Base-by-base conservation (phyloP, 495 filamentous ascomycete species). In the Massariosphaeria phaeospora region DNA sequence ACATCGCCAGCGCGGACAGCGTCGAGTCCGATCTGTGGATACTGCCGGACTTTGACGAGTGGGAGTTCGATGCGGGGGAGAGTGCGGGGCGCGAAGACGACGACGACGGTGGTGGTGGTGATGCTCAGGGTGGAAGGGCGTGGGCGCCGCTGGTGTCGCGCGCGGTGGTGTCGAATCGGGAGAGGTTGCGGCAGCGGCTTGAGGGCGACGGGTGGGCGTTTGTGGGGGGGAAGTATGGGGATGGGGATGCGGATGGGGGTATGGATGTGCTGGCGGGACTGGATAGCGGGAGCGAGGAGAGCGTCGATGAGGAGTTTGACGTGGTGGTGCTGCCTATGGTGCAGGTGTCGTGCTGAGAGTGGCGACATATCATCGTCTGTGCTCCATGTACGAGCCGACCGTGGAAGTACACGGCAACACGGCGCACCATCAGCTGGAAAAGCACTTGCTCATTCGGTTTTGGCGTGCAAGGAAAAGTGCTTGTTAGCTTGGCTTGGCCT, bases 201-300 rank as follows among this genome's bases (percentile, higher is more conserved):
- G 58, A 61, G 31, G 52, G 52, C 13, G 58, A 61, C 42, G 58
- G 58, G 2, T 61, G 58, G 58, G 58, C 56, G 13, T 61, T 61
- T 34, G 52, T 61, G 0, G 52, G 58, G 21, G 58, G 58, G 13
- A 51, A 43, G 27, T 61, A 61, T 31, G 55, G 55, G 10, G 33
- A 51, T 41, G 33, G 24, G 35, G 39, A 30, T 12, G 48, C 46
- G n/a, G 47, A 52, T 21, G 54, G 45, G 27, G 48, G 44, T 10
- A 9, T 8, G 3, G 36, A 52, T 21, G 26, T 35, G 2, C 27
- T 25, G n/a, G 11, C 4, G 10, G 30, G 25, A 0, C 6, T 10
- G 6, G 38, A 30, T 17, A 49, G 26, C 29, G 50, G 23, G 20
- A 43, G 41, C n/a, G 57, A 54, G 17, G 57, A 55, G 49, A 60